Evolutionary conservation across 2,329 filamentous ascomycete genomes (phyloP), one percentile per base, ranked within the genome.

Genomic region (Ophiostoma australiae): DNA sequence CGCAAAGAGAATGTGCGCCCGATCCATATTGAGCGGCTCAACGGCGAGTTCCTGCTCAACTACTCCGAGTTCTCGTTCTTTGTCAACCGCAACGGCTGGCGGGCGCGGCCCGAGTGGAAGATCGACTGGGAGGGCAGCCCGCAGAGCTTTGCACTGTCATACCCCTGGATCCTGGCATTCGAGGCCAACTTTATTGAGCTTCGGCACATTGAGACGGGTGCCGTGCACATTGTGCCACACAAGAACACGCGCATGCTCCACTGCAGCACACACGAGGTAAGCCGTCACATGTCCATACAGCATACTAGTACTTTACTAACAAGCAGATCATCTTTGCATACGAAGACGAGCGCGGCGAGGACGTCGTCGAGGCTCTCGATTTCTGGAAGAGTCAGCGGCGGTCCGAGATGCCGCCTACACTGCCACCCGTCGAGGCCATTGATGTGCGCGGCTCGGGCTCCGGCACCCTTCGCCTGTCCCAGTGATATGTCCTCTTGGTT

Each of bases 31-130:
- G 96, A 99, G 80, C 91, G 95, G 66, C 90, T 98, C 78, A 96
- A 96, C 76, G 94, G 94, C 79, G 95, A 99, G 78, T 99, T 99
- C 84, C 81, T 99, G 75, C 89, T 99, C 74, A 98, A 97, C 81
- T 99, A 99, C 82, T 95, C 93, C 4, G 95, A 99, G 79, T 99
- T 97, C 81, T 97, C 93, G 15, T 99, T 99, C 87, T 99, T 98
- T 77, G 95, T 99, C 78, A 98, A 99, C 81, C 89, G 95, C 77
- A 98, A 99, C 79, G 95, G 95, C 52, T 99, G 95, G 95, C 89
- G 95, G 74, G 94, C 94, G 70, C 87, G 94, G 77, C 93, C 94
- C 5, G 95, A 99, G 80, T 99, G 95, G 95, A 90, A 91, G 76
- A 97, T 99, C 78, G 91, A 94, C 74, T 99, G 95, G 95, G 95